These are phyloP conservation scores for Pichia kudriavzevii DNA, from an alignment of 1,139 yeast genomes.

Conservation along the genomic window DNA sequence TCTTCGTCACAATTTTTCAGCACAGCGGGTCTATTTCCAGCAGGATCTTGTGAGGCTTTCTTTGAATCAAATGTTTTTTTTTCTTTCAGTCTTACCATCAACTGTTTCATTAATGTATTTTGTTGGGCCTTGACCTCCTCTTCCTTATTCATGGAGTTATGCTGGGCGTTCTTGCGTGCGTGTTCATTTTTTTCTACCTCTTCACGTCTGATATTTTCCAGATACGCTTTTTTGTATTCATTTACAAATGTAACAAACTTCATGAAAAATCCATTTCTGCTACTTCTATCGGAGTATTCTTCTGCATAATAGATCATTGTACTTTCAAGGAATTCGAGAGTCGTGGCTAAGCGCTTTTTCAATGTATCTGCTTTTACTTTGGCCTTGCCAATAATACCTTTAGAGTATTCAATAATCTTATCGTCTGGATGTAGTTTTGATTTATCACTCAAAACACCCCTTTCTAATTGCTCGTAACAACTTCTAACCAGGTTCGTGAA, in stretches of 20 bases:
- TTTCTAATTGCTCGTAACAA: slow-evolving; percentile 48
- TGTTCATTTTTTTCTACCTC: slow-evolving; percentile 53
- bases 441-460: slow-evolving; percentile 71
- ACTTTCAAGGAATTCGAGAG: slow-evolving; percentile 47
- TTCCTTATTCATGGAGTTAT: slow-evolving; percentile 31
- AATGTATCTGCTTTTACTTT: slow-evolving; percentile 50
- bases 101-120: slow-evolving; percentile 20
- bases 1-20: not conserved
- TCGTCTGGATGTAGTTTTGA: slow-evolving; percentile 72
- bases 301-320: slow-evolving; percentile 84
- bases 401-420: slow-evolving; percentile 41
- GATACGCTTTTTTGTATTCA: slow-evolving; percentile 70
- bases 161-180: slow-evolving; percentile 58
- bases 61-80: slow-evolving; percentile 16
- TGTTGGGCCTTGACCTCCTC: slow-evolving; percentile 11
- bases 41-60: not conserved
- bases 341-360: slow-evolving; percentile 46
- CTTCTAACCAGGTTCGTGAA: slow-evolving; percentile 47
- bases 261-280: slow-evolving; percentile 60
- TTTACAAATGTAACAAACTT: slow-evolving; percentile 66
- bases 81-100: slow-evolving; percentile 20
- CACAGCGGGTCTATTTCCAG: not conserved
- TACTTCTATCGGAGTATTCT: slow-evolving; percentile 49
- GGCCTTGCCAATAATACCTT: slow-evolving; percentile 54
- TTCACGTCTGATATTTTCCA: slow-evolving; percentile 70